These are phyloP conservation scores for Globisporangium irregulare DNA, from an alignment of 352 stramenopile species.

Conservation along the genomic window DNA sequence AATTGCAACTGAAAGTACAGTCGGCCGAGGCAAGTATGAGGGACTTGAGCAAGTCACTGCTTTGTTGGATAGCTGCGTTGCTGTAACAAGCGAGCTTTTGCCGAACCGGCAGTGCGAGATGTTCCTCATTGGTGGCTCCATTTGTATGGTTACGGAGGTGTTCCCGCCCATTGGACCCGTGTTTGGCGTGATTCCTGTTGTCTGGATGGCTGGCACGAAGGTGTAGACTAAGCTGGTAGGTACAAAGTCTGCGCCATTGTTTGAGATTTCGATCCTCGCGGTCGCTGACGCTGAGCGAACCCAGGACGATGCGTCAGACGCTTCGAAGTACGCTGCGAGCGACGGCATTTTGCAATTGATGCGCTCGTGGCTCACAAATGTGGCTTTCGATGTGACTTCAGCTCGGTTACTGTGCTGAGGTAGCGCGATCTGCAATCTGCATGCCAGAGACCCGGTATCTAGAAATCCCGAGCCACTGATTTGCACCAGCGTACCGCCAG, in stretches of 20 bases:
- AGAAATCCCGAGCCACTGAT: conserved; percentile 28
- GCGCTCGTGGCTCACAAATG: conserved; percentile 23
- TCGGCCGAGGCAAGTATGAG: not conserved
- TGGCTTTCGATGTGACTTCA: conserved; percentile 16
- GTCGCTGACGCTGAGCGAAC: conserved; percentile 17
- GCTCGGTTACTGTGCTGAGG: conserved; percentile 18
- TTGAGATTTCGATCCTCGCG: conserved; percentile 36
- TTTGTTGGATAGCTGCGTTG: conserved; percentile 4
- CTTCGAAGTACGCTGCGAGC: conserved; percentile 13
- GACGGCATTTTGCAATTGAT: conserved; percentile 34
- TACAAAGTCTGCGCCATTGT: conserved; percentile 52
- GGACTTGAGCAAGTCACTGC: conserved; percentile 26
- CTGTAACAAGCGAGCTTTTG: conserved; percentile 9
- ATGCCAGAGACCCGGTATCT: conserved; percentile 25
- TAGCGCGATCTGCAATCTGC: conserved; percentile 31
- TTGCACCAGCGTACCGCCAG: conserved; percentile 27
- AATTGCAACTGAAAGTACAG: not conserved
- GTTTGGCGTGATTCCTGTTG: conserved; percentile 19
- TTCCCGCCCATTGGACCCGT: conserved; percentile 25
- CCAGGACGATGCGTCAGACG: conserved; percentile 18
- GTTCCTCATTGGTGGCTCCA: not conserved
- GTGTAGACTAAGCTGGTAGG: conserved; percentile 21
- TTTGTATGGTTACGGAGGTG: conserved; percentile 10
- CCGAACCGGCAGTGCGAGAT: conserved; percentile 40
- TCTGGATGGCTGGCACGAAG: conserved; percentile 21